Conservation (phyloP, 2,329 filamentous ascomycete genomes). For the Ascochyta lentis region DNA sequence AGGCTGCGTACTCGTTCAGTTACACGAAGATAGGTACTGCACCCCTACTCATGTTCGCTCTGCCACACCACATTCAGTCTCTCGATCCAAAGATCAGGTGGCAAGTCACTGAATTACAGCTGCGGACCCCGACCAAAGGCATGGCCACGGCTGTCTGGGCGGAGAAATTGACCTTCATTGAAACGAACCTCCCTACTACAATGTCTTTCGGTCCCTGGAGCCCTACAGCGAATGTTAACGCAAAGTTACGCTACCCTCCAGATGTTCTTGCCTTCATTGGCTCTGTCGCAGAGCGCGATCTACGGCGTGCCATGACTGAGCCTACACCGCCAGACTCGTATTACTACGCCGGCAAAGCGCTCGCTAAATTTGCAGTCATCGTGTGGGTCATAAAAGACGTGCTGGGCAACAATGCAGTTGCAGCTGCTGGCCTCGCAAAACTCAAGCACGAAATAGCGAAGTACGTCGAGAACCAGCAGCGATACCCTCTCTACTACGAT, state of each 20-base stretch:
- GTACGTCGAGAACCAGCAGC: slow-evolving; percentile 55
- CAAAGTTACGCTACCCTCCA: slow-evolving; percentile 47
- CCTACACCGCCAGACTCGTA: slow-evolving; percentile 83
- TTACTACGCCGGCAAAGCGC: slow-evolving; percentile 82
- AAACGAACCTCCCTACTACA: slow-evolving; percentile 71
- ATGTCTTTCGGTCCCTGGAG: slow-evolving; percentile 85
- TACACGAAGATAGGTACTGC: slow-evolving; percentile 76
- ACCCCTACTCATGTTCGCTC: slow-evolving; percentile 79
- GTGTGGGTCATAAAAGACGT: slow-evolving; percentile 59
- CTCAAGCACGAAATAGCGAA: slow-evolving; percentile 55
- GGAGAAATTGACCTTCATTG: slow-evolving; percentile 69
- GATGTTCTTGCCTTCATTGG: slow-evolving; percentile 66
- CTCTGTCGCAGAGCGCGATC: slow-evolving; percentile 71
- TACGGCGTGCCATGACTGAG: slow-evolving; percentile 75
- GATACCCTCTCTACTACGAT: slow-evolving; percentile 63
- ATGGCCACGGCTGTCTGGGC: slow-evolving; percentile 72
- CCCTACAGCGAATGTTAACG: slow-evolving; percentile 52
- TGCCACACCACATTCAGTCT: slow-evolving; percentile 84
- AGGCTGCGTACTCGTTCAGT: slow-evolving; percentile 71
- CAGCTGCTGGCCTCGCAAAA: slow-evolving; percentile 58
- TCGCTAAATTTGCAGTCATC: slow-evolving; percentile 52
- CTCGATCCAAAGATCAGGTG: slow-evolving; percentile 67
- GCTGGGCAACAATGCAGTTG: slow-evolving; percentile 61
- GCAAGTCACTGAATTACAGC: slow-evolving; percentile 59
- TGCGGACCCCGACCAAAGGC: slow-evolving; percentile 88